phyloP scores from a whole-genome alignment of 345 rosid genomes.

The Salix koriyanagi region DNA sequence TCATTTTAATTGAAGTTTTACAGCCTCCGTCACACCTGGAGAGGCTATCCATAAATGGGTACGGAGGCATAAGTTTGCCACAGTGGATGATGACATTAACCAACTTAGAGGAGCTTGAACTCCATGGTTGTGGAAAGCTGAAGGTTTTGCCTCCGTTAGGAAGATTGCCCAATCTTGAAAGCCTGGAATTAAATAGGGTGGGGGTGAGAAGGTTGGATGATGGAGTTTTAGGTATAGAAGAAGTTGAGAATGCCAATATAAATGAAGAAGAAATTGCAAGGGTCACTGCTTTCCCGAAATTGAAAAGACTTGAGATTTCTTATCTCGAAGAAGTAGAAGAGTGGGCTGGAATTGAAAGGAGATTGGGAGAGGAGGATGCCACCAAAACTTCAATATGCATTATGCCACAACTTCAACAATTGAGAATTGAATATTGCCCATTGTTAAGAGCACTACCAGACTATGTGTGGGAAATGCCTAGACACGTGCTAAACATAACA shows the following conservation, averaged over 20 bases:
- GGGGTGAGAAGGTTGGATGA: too few relatives aligned
- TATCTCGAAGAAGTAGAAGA: accelerated
- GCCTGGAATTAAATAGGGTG: accelerated
- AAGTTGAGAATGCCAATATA: too few relatives aligned
- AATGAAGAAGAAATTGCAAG: too few relatives aligned
- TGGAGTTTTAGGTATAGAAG: too few relatives aligned
- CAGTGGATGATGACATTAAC: constrained; percentile 5
- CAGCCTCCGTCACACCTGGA: not conserved
- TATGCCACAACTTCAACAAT: too few relatives aligned
- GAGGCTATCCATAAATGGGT: accelerated
- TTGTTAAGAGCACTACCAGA: too few relatives aligned
- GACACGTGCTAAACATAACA: not conserved
- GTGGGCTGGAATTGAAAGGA: too few relatives aligned
- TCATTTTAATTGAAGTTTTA: not conserved
- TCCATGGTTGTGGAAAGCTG: accelerated
- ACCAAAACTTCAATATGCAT: too few relatives aligned
- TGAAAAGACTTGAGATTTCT: accelerated
- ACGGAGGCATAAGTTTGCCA: not conserved
- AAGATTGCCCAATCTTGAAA: not conserved
- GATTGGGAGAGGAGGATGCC: too few relatives aligned
- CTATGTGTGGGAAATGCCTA: too few relatives aligned
- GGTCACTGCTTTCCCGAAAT: too few relatives aligned
- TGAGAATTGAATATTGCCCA: accelerated
- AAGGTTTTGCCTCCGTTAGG: too few relatives aligned
- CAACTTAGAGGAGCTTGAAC: not conserved